phyloP scores from a whole-genome alignment of 2,329 filamentous ascomycete genomes.

The Nemania diffusa region DNA sequence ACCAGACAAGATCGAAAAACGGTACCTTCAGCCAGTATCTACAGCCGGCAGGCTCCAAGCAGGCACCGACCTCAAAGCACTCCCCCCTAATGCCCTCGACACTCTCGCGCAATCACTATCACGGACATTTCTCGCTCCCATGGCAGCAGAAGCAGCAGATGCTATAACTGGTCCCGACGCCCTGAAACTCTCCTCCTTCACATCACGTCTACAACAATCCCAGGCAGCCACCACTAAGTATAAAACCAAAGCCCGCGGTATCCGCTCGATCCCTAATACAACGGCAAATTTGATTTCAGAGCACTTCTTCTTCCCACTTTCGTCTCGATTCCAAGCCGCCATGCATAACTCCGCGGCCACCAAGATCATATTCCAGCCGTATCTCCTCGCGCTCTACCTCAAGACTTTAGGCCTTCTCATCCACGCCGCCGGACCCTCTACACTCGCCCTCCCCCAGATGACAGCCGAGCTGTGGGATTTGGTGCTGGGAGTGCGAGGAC shows the following conservation, averaged over 20 bases:
- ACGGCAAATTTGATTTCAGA: slow-evolving; percentile 79
- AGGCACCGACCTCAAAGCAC: slow-evolving; percentile 58
- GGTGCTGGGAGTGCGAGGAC: slow-evolving; percentile 74
- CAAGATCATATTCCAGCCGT: slow-evolving; percentile 75
- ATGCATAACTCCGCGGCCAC: slow-evolving; percentile 53
- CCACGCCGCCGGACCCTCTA: slow-evolving; percentile 84
- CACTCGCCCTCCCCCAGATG: slow-evolving; percentile 78
- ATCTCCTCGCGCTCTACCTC: slow-evolving; percentile 81
- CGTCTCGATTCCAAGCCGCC: slow-evolving; percentile 79
- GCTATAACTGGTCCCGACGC: slow-evolving; percentile 80
- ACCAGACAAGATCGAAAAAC: slow-evolving; percentile 75
- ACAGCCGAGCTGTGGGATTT: slow-evolving; percentile 86
- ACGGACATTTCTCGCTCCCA: slow-evolving; percentile 78
- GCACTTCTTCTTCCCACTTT: slow-evolving; percentile 87
- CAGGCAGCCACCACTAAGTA: slow-evolving; percentile 35
- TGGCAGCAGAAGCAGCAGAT: slow-evolving; percentile 85
- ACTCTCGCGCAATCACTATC: slow-evolving; percentile 74
- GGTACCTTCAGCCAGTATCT: slow-evolving; percentile 65
- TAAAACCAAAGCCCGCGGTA: slow-evolving; percentile 48
- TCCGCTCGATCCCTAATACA: slow-evolving; percentile 75
- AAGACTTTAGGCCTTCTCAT: slow-evolving; percentile 87
- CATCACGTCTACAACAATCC: slow-evolving; percentile 73
- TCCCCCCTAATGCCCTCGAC: slow-evolving; percentile 71
- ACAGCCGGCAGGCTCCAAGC: slow-evolving; percentile 37
- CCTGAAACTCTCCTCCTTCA: slow-evolving; percentile 91